phyloP scores from a whole-genome alignment of 2,329 filamentous ascomycete genomes.

The Trichoderma endophyticum region DNA sequence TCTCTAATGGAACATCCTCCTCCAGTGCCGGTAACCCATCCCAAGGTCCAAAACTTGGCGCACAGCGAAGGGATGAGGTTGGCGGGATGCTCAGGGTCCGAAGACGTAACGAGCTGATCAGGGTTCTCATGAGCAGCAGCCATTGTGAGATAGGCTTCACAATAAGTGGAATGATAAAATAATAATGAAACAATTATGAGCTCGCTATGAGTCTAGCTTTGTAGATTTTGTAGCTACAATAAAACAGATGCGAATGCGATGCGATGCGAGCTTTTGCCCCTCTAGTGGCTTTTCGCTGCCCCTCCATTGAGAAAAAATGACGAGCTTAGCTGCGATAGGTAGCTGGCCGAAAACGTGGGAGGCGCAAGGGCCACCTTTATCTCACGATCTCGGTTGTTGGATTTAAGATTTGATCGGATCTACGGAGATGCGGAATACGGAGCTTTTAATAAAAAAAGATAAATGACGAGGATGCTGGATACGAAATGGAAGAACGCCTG shows the following conservation, averaged over 20 bases:
- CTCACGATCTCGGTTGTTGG: slow-evolving; percentile 4
- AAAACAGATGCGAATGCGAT: not conserved
- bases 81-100: slow-evolving; percentile 80
- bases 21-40: slow-evolving; percentile 89
- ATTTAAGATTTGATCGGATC: slow-evolving; percentile 11
- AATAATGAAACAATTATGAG: not conserved
- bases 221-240: not conserved
- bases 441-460: not conserved
- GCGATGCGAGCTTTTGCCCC: not conserved
- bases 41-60: slow-evolving; percentile 90
- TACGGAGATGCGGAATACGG: not conserved
- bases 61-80: slow-evolving; percentile 94
- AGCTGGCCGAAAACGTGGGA: not conserved
- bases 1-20: slow-evolving; percentile 75
- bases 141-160: not conserved
- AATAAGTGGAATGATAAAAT: not conserved
- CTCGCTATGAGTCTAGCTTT: not conserved
- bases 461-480: not conserved
- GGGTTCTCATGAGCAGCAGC: slow-evolving; percentile 19
- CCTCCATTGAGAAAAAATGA: slow-evolving; percentile 11
- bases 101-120: slow-evolving; percentile 57
- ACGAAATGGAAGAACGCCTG: too few relatives aligned
- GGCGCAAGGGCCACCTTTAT: slow-evolving; percentile 7
- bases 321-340: not conserved
- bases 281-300: slow-evolving; percentile 3